Evolutionary conservation across 2,329 filamentous ascomycete species (phyloP).

Genomic region (Emericellopsis cladophorae): DNA sequence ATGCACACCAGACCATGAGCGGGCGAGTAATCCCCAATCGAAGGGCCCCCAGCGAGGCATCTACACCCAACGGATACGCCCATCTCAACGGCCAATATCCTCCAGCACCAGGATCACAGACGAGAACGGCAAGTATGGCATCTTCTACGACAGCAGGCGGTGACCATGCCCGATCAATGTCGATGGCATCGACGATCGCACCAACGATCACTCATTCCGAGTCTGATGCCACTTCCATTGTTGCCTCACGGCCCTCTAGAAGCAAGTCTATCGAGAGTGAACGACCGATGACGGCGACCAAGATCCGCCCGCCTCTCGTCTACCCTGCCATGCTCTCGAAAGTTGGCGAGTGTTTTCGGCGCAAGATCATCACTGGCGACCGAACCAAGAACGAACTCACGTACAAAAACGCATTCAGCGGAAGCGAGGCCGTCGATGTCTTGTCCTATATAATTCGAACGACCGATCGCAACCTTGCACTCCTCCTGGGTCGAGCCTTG

Average conservation of each 20-base stretch:
- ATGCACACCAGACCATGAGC: slow-evolving; percentile 84
- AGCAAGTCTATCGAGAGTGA: slow-evolving; percentile 42
- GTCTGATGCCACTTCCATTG: slow-evolving; percentile 32
- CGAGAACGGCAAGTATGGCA: slow-evolving; percentile 48
- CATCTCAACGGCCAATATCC: slow-evolving; percentile 24
- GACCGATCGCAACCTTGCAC: slow-evolving; percentile 84
- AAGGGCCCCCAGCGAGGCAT: slow-evolving; percentile 30
- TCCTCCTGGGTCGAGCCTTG: slow-evolving; percentile 79
- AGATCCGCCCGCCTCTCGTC: slow-evolving; percentile 67
- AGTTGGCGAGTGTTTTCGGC: slow-evolving; percentile 83
- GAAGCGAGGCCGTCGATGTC: slow-evolving; percentile 88
- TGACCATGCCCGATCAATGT: slow-evolving; percentile 60
- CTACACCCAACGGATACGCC: slow-evolving; percentile 21
- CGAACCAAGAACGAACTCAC: slow-evolving; percentile 92
- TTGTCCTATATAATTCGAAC: slow-evolving; percentile 96
- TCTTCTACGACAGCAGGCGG: slow-evolving; percentile 31
- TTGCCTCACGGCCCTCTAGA: slow-evolving; percentile 40
- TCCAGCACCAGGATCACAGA: slow-evolving; percentile 38
- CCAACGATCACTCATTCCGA: slow-evolving; percentile 56
- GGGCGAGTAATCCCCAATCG: slow-evolving; percentile 77
- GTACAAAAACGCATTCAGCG: slow-evolving; percentile 95
- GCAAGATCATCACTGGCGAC: slow-evolving; percentile 75
- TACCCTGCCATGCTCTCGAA: slow-evolving; percentile 91
- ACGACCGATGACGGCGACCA: slow-evolving; percentile 41
- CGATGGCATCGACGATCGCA: slow-evolving; percentile 77